Evolutionary conservation across 257 asterid genomes (phyloP), one percentile per base, ranked within the genome.

Genomic region (Paulownia fortunei): DNA sequence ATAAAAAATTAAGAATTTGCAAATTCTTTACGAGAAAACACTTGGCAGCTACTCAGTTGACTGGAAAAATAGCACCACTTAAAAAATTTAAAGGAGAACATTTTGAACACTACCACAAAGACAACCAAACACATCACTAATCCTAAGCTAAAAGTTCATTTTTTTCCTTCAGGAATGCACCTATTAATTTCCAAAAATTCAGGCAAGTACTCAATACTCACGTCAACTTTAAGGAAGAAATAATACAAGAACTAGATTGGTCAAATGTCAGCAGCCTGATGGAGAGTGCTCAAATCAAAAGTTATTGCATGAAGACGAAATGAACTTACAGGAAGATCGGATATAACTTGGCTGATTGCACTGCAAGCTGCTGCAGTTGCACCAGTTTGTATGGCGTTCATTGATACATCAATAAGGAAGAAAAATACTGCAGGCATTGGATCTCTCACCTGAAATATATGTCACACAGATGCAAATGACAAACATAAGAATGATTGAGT

Each of bases 341-440:
- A 74, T 82, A 95, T 86, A 80, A 93, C 92, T 95, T 95, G 99
- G 89, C 82, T 89, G 80, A 95, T 91, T 61, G 99, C 98, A 84
- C 94, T 89, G 86, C 99, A 95, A 71, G 99, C 97, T 56, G 99
- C 98, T 16, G 98, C 99, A 66, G 99, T 90, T 69, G 99, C 98
- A 83, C 98, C 99, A 37, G 98, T 91, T 91, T 91, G 96, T 77
- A 95, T 68, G 64, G 99, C 94, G 65, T 90, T 86, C 96, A 89
- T 85, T 74, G 99, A 95, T 76, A 93, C 99, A 78, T 95, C 99
- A 82, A 95, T 85, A 36, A 95, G 88, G 88, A 95, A 95, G 91
- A 93, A 95, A 76, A 84, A 95, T 66, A 95, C 94, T 32, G 98
- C 96, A 34, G 98, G 99, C 98, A 95, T 92, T 46, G 98, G 99